Evolutionary conservation across 2,329 filamentous ascomycete genomes (phyloP), one percentile per base, ranked within the genome.

Genomic region (Fusarium sp.): DNA sequence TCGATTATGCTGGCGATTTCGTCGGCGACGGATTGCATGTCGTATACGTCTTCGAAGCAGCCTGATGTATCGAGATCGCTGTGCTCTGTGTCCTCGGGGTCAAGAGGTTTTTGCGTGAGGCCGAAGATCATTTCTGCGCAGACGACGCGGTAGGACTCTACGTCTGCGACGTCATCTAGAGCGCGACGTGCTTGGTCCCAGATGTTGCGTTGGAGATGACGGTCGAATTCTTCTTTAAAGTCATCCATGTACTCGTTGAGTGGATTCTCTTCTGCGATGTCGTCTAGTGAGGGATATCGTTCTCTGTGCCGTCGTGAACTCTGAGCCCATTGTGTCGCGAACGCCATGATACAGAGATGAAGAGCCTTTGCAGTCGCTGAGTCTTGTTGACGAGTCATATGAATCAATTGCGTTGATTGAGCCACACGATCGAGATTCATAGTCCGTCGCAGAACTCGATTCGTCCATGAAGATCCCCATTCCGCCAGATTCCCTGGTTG

Each of bases 281-380:
- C 35, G 8, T 26, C 65, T 13, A 44, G 45, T 12, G 66, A 69
- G 8, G 39, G 39, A n/a, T 69, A 69, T 17, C 30, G 45, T 30
- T 69, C 66, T 22, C 44, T 63, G 18, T 69, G 51, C 2, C 66
- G 66, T 4, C 51, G 45, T 8, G 66, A 69, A 6, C 79, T 79
- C 53, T 85, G 84, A 1, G 84, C 80, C 85, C 86, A 88, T 59
- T 88, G 87, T 0, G 85, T 85, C 3, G 87, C 85, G 72, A 88
- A 88, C 0, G 87, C 84, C 80, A 87, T 84, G 50, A 88, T 86
- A 1, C 83, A 82, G 3, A 85, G 72, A 51, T 87, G 83, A 9
- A 88, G 77, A 3, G 86, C 86, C 30, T 80, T 83, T 0, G 65
- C 30, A 8, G 59, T 50, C 15, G 58, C 51, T 2, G 58, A 42